Base-by-base conservation (phyloP, 2,329 filamentous ascomycete genomes). In the Coniochaeta sp. region DNA sequence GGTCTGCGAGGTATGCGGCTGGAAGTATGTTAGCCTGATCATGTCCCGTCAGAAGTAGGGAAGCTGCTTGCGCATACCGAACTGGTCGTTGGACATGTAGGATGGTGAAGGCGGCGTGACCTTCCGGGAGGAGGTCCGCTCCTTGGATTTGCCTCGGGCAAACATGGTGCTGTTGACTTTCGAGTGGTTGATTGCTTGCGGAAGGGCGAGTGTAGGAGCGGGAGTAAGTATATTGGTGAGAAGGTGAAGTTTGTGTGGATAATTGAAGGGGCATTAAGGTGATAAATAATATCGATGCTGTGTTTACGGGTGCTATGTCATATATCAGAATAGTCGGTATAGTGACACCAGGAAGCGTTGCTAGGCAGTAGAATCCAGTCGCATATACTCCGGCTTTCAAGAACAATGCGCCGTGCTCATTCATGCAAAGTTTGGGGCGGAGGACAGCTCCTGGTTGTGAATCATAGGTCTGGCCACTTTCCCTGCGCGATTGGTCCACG, bases 1-100 rank as follows among this genome's bases (percentile, higher is more conserved):
- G 78, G 58, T 85, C 81, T 59, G 84, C 76, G 31, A 91, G 78
- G 66, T 90, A 91, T 54, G 76, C 75, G 58, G 83, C 87, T 90
- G 47, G 49, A 51, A 48, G 58, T 52, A 55, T 52, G 20, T 60
- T 51, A 30, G 59, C 48, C 32, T 49, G 48, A 40, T 6, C n/a
- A 18, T 20, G 14, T 7, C 27, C 38, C 12, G 14, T 48, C 26
- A 48, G 45, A 18, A 28, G n/a, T 12, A 12, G 26, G 30, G 26
- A 28, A 30, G 45, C 38, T 49, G 51, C 55, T 35, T 51, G 35
- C 30, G 50, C 75, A 62, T 73, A 85, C 83, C 82, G 61, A 86
- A 85, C 65, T 86, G 81, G 49, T 85, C 81, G 64, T 78, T 83
- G 53, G 75, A 76, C 82, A 86, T 86, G 67, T 84, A 85, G 22